Evolutionary conservation across 2,329 filamentous ascomycete genomes (phyloP), one percentile per base, ranked within the genome.

Genomic region (Dothiorella sarmentorum): DNA sequence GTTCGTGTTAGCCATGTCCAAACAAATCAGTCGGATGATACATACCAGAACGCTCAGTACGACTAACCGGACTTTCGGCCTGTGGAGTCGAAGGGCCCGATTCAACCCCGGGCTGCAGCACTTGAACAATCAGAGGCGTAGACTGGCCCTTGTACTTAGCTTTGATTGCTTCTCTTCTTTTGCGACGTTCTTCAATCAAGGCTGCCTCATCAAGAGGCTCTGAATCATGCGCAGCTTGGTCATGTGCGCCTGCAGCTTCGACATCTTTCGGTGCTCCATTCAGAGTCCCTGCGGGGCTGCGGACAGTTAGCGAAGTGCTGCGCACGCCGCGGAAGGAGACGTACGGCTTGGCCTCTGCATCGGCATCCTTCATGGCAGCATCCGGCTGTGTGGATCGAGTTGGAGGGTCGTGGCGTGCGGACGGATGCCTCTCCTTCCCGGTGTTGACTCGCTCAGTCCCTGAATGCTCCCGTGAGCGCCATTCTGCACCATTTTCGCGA

Each of bases 111-210:
- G 83, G 80, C 63, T 87, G 84, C 37, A 93, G 78, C 60, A 88
- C 87, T 74, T 92, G 86, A 62, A 93, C 84, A 61, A 89, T 82
- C 67, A 93, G 80, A 53, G 89, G 88, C 51, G 87, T 86, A 47
- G 86, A 83, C 67, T 87, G 86, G 64, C 74, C 78, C 73, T 85
- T 86, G 67, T 91, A 88, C 77, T 91, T 95, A 71, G 90, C 88
- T 69, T 91, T 84, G 63, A 96, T 88, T 63, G 90, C 90, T 75
- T 94, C 90, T 64, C 92, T 87, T 60, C 89, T 85, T 69, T 88
- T 91, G 26, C 91, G 88, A 58, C 92, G 88, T 67, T 91, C 87
- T 72, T 95, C 89, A 67, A 96, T 89, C 68, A 93, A 82, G 64
- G 89, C 86, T 62, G 88, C 89, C 76, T 95, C 89, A 71, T 95